Evolutionary conservation across 2,329 filamentous ascomycete species (phyloP).

Genomic region (Elsinoe ampelina): DNA sequence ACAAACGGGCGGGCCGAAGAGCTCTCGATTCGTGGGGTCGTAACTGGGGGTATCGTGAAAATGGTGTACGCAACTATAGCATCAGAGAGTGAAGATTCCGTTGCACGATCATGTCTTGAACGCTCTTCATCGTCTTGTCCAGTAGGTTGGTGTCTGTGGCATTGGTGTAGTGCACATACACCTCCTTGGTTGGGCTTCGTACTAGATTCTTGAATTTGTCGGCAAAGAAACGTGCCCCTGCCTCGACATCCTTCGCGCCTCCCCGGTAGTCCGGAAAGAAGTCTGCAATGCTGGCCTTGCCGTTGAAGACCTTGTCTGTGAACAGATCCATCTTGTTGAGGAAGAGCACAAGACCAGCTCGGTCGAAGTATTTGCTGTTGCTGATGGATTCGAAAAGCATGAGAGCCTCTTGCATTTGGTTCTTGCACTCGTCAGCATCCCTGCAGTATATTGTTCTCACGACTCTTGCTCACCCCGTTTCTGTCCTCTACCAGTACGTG

Average conservation of each 20-base stretch:
- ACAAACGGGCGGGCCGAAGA: slow-evolving; percentile 9
- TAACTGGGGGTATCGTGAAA: not conserved
- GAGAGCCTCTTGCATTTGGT: slow-evolving; percentile 64
- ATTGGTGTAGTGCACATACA: slow-evolving; percentile 45
- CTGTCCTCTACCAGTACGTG: slow-evolving; percentile 93
- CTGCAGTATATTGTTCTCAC: not conserved
- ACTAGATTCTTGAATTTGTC: slow-evolving; percentile 44
- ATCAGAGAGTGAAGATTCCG: slow-evolving; percentile 43
- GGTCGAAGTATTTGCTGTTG: slow-evolving; percentile 64
- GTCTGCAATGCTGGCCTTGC: slow-evolving; percentile 38
- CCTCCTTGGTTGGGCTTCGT: slow-evolving; percentile 41
- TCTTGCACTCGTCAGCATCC: slow-evolving; percentile 41
- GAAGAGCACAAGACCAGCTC: slow-evolving; percentile 64
- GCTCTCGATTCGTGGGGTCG: slow-evolving; percentile 7
- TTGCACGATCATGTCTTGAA: slow-evolving; percentile 47
- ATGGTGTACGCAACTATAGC: slow-evolving; percentile 22
- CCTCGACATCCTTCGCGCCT: slow-evolving; percentile 36
- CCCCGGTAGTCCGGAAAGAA: slow-evolving; percentile 43
- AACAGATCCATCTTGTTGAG: slow-evolving; percentile 65
- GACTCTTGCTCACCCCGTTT: slow-evolving; percentile 43
- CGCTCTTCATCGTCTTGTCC: slow-evolving; percentile 45
- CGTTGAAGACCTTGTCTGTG: slow-evolving; percentile 39
- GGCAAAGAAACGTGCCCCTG: slow-evolving; percentile 42
- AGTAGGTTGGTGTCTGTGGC: slow-evolving; percentile 43
- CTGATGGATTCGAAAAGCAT: slow-evolving; percentile 64